phyloP scores from a whole-genome alignment of 1,284 basidiomycete genomes.

The Sporisorium iseilematis-ciliati region DNA sequence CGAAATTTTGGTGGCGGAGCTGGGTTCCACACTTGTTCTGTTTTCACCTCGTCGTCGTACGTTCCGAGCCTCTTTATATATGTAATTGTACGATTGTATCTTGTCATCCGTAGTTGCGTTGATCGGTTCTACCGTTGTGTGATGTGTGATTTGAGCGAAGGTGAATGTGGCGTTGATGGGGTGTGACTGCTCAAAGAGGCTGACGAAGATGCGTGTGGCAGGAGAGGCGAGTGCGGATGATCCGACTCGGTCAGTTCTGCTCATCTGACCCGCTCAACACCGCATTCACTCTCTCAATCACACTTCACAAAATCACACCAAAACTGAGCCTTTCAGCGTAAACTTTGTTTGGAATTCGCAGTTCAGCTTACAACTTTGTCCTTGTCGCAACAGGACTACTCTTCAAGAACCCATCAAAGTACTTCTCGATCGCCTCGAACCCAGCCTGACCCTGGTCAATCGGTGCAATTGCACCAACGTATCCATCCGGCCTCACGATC shows the following conservation, averaged over 20 bases:
- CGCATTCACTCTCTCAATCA: not conserved
- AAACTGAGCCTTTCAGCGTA: no score
- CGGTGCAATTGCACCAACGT: conserved; percentile 76
- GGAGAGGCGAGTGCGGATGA: no score
- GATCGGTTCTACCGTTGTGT: not conserved
- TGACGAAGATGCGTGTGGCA: no score
- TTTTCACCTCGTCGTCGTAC: not conserved
- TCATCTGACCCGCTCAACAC: not conserved
- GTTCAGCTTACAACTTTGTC: conserved; percentile 18
- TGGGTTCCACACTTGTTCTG: not conserved
- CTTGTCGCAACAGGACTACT: conserved; percentile 5
- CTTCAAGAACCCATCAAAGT: conserved; percentile 72
- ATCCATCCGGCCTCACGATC: conserved; percentile 80
- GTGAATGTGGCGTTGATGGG: not conserved
- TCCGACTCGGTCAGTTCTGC: no score
- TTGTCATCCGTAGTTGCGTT: not conserved
- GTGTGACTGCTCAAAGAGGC: no score
- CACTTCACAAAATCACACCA: no score
- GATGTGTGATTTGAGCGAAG: not conserved
- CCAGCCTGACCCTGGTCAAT: conserved; percentile 72
- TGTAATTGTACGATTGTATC: conserved; percentile 23
- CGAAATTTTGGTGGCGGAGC: not conserved
- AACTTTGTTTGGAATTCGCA: not conserved
- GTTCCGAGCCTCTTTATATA: not conserved
- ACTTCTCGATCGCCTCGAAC: conserved; percentile 72